A percentile compares a stretch with the other conserved stretches of the same genome.
Conservation (phyloP, 2,329 filamentous ascomycete species). For the Neocucurbitaria cava region DNA sequence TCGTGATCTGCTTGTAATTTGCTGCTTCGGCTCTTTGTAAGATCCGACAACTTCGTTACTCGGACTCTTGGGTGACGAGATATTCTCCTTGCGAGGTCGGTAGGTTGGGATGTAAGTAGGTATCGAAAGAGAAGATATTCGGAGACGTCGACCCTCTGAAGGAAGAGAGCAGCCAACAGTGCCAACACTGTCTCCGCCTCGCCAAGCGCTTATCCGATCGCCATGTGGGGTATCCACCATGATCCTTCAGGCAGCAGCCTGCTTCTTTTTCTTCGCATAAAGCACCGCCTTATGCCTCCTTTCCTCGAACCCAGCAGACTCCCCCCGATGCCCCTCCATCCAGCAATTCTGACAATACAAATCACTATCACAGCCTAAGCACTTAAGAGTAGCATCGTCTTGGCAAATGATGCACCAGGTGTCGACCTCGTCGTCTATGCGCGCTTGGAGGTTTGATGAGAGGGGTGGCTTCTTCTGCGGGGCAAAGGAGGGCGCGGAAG, state of each 20-base stretch:
- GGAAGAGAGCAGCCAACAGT: not conserved
- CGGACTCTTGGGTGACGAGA: not conserved
- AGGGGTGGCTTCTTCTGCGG: constrained; percentile 48
- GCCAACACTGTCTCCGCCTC: not conserved
- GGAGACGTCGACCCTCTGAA: not conserved
- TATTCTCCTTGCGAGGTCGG: not conserved
- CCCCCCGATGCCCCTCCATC: constrained; percentile 78
- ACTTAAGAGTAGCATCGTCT: constrained; percentile 76
- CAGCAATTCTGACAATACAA: constrained; percentile 81
- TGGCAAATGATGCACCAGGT: constrained; percentile 85
- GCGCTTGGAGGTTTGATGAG: constrained; percentile 47
- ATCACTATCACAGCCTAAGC: constrained; percentile 73
- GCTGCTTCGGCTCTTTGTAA: not conserved
- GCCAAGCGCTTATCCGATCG: not conserved
- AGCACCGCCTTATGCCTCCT: constrained; percentile 71
- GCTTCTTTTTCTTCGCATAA: constrained; percentile 49
- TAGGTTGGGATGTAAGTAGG: not conserved
- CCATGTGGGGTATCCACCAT: not conserved
- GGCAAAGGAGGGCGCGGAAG: constrained; percentile 55
- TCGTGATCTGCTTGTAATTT: not conserved
- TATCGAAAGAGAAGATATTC: not conserved
- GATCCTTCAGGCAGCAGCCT: constrained; percentile 14
- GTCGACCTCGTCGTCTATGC: constrained; percentile 73
- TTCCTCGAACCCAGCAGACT: constrained; percentile 73
- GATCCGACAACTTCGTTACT: not conserved